Conservation (phyloP, 1,284 basidiomycete species). For the Erythrobasidium hasegawianum region DNA sequence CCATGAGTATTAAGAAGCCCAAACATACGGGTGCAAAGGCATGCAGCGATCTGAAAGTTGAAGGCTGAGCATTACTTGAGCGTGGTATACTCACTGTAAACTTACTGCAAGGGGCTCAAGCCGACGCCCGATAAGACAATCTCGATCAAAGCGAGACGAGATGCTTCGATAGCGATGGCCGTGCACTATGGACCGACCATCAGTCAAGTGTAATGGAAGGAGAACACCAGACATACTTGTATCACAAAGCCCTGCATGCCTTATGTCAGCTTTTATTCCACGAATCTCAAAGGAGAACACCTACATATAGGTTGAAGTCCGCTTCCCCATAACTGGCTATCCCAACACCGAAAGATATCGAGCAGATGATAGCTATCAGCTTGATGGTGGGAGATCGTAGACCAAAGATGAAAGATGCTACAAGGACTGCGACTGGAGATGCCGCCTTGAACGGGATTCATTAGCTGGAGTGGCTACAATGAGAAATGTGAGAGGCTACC, state of each 20-base stretch:
- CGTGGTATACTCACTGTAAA: background rate
- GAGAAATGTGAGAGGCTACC: slow-evolving; percentile 9
- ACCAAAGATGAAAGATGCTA: slow-evolving; percentile 38
- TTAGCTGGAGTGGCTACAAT: slow-evolving; percentile 1
- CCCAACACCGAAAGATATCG: slow-evolving; percentile 51
- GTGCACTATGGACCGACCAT: background rate
- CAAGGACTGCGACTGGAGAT: slow-evolving; percentile 41
- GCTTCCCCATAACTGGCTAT: slow-evolving; percentile 40
- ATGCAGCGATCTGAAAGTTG: slow-evolving; percentile 7
- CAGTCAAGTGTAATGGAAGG: background rate
- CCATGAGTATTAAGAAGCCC: slow-evolving; percentile 13
- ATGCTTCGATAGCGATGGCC: slow-evolving; percentile 42
- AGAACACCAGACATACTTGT: slow-evolving; percentile 10
- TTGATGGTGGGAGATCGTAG: slow-evolving; percentile 34
- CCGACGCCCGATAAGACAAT: slow-evolving; percentile 36
- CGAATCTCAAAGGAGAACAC: background rate
- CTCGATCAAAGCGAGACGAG: slow-evolving; percentile 43
- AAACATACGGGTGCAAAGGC: slow-evolving; percentile 18
- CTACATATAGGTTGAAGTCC: slow-evolving; percentile 25
- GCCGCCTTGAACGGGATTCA: slow-evolving; percentile 19
- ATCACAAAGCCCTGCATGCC: slow-evolving; percentile 35
- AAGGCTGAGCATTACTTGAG: too few relatives aligned
- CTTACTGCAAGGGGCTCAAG: slow-evolving; percentile 11
- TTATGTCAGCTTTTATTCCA: background rate
- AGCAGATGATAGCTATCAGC: slow-evolving; percentile 44